Conservation (phyloP, 2,329 filamentous ascomycete species). For the Thielaviopsis ethacetica region DNA sequence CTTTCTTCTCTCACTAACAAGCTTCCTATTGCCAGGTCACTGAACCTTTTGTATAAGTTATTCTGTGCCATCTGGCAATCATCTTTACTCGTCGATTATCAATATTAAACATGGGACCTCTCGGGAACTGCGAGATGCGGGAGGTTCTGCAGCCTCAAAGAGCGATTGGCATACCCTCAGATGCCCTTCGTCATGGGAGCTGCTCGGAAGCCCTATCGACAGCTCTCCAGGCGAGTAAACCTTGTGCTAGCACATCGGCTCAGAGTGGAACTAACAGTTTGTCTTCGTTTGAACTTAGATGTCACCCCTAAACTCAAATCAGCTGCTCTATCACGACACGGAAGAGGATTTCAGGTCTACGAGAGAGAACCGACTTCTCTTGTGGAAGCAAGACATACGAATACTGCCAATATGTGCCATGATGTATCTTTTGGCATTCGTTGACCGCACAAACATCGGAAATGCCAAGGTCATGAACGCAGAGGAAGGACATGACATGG, state of each 20-base stretch:
- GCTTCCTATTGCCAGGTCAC: background rate
- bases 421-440: constrained; percentile 52
- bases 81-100: background rate
- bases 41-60: background rate
- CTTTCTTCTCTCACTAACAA: background rate
- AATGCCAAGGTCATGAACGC: constrained; percentile 52
- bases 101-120: background rate
- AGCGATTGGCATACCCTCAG: no score
- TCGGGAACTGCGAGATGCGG: background rate
- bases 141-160: background rate
- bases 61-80: background rate
- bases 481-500: constrained; percentile 42
- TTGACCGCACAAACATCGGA: constrained; percentile 53
- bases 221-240: background rate
- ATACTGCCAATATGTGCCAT: constrained; percentile 46
- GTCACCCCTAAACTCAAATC: background rate
- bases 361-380: constrained; percentile 22
- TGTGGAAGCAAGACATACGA: constrained; percentile 43
- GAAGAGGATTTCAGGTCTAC: background rate
- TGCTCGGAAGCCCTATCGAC: background rate
- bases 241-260: background rate
- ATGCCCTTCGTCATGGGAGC: background rate
- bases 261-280: background rate
- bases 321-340: background rate
- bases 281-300: background rate